A percentile compares a stretch with the other conserved stretches of the same genome.
Conservation (phyloP, 2,329 filamentous ascomycete species). For the Peltaster fructicola region DNA sequence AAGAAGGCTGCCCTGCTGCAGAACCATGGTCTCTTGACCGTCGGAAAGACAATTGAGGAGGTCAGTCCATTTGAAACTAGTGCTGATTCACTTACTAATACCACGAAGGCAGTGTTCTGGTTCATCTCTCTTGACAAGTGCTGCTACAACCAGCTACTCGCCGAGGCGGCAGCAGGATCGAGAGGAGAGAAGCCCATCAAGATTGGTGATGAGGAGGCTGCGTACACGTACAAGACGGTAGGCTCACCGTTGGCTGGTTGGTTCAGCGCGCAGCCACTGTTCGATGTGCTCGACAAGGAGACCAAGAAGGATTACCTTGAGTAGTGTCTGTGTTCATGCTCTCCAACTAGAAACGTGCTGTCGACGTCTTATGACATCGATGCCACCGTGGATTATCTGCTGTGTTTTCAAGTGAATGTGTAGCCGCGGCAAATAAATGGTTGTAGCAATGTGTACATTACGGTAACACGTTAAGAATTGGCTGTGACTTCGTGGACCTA, state of each 20-base stretch:
- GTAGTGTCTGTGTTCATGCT: slow-evolving; percentile 7
- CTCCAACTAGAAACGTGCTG: slow-evolving; percentile 1
- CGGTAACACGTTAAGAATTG: too few relatives aligned
- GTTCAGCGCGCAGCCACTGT: slow-evolving; percentile 54
- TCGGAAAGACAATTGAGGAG: slow-evolving; percentile 19
- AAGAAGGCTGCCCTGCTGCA: slow-evolving; percentile 24
- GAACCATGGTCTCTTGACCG: slow-evolving; percentile 30
- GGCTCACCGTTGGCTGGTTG: slow-evolving; percentile 45
- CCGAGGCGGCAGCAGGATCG: slow-evolving; percentile 41
- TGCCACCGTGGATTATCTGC: too few relatives aligned
- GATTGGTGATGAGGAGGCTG: slow-evolving; percentile 50
- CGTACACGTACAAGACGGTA: slow-evolving; percentile 47
- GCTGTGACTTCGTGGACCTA: too few relatives aligned
- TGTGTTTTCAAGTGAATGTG: too few relatives aligned
- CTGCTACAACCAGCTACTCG: slow-evolving; percentile 24
- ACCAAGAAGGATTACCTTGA: slow-evolving; percentile 36
- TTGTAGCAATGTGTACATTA: too few relatives aligned
- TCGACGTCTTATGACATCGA: slow-evolving; percentile 2
- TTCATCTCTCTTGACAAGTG: slow-evolving; percentile 18
- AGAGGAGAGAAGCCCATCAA: slow-evolving; percentile 47
- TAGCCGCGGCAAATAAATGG: too few relatives aligned
- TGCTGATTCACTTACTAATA: background rate
- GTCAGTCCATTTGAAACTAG: slow-evolving; percentile 1
- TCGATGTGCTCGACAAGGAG: slow-evolving; percentile 50
- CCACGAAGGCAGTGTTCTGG: slow-evolving; percentile 13